Evolutionary conservation across 345 rosid genomes (phyloP), one percentile per base, ranked within the genome.

Genomic region (Gossypium longicalyx): DNA sequence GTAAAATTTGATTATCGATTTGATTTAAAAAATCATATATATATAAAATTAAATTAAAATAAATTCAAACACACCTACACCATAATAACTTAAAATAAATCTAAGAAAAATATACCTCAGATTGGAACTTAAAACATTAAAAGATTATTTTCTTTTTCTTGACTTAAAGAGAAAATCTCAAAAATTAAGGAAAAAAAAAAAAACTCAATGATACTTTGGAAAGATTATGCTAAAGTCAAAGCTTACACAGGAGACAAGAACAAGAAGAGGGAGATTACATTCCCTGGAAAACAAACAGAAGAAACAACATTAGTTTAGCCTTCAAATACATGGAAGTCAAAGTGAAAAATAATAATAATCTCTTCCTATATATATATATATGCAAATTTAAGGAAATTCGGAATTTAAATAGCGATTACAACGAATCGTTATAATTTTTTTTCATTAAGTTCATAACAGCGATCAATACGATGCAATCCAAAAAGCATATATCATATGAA

Each of bases 161-260:
- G 34, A 52, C 6, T 9, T 9, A 12, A 13, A 17, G 4, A 0
- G 45, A 67, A 45, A 45, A 20, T 0, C 29, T 7, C 7, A 34
- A 34, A 34, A 34, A 5, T 34, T 34, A 34, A 34, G 41, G 7
- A 0, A 34, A 22, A 8, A 71, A 22, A 8, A 71, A 12, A 65
- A 6, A 22, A 68, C 41, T 52, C 20, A n/a, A 17, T 7, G 5
- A 25, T 58, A 7, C 48, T 34, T 43, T 7, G 49, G 11, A 27
- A 34, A 34, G 20, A 23, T 6, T 20, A 64, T 51, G 54, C 43
- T 0, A 2, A 57, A 60, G 45, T 13, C 25, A 16, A 51, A 52
- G 77, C 97, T 88, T 88, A 92, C 98, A 77, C 81, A 2, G 98
- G 98, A 17, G 97, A 94, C 69, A 92, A 73, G 85, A 94, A 94